Conservation (phyloP, 2,329 filamentous ascomycete genomes). For the Neonectria hederae region DNA sequence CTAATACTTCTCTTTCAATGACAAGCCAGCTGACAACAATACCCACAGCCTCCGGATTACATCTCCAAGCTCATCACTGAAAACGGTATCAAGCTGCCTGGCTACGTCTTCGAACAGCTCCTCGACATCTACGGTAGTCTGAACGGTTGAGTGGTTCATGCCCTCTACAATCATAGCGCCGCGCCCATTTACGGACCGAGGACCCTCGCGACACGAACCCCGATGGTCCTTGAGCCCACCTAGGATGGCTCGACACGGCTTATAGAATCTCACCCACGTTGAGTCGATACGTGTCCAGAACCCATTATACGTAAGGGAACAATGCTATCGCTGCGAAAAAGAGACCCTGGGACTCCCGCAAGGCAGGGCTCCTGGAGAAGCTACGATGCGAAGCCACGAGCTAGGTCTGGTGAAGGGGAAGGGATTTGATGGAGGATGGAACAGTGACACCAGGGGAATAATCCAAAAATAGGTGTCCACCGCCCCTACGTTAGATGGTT, state of each 20-base stretch:
- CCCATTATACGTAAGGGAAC: background rate
- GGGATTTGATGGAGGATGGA: background rate
- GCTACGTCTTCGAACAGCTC: conserved; percentile 75
- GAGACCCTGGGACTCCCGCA: no score
- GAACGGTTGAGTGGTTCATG: conserved; percentile 43
- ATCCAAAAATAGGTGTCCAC: background rate
- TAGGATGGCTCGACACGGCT: background rate
- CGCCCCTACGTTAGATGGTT: background rate
- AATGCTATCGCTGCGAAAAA: background rate
- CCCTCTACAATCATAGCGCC: conserved; percentile 19
- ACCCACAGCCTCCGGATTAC: conserved; percentile 67
- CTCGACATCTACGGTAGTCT: conserved; percentile 68
- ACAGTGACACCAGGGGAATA: background rate
- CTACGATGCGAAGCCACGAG: background rate
- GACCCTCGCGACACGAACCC: background rate
- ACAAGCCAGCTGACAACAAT: background rate
- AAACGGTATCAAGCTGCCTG: conserved; percentile 75
- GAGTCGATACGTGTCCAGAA: background rate
- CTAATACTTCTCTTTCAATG: background rate
- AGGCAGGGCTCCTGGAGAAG: background rate
- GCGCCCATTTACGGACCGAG: conserved; percentile 19
- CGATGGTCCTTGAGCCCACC: background rate
- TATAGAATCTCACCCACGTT: background rate
- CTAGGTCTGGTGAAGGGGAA: background rate
- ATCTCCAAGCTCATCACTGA: conserved; percentile 81